Base-by-base conservation (phyloP, 768 basidiomycete genomes). In the Pleurotus salmoneostramineus region DNA sequence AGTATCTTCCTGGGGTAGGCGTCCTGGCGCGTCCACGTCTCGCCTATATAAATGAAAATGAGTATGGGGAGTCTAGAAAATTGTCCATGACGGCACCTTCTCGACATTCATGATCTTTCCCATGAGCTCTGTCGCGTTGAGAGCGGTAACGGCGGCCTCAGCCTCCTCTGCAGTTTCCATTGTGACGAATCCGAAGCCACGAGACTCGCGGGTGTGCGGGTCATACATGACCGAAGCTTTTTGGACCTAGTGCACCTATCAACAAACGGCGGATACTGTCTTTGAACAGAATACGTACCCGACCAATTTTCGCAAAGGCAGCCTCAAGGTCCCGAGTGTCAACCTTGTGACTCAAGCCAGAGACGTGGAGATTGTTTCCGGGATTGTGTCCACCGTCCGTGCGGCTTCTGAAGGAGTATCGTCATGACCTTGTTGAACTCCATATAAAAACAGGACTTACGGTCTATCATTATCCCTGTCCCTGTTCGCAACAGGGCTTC, bases 1-100 rank as follows among this genome's bases (percentile, higher is more conserved):
- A 93, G 81, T 99, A 99, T 55, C 89, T 77, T 31, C 96, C 96
- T 3, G 96, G 96, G 5, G 96, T 99, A 2, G 96, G 91, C 10
- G 93, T 91, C 62, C 93, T 81, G 14, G 93, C 93, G 60, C 93
- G 88, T 57, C 89, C 93, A 63, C 93, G 88, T 51, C 93, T 89
- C 62, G 93, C 93, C 92, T 93, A 57, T 17, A 47, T 11, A 64
- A 60, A 40, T 6, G 50, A 6, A 6, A 50, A 7, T 34, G 11
- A 21, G 15, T 11, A 45, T 31, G 27, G 42, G 58, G 17, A 52
- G 27, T 33, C 51, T n/a, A 0, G 1, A 5, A 4, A 46, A 21
- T 15, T 3, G 6, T 32, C 48, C 36, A 17, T 6, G 37, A 31
- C 67, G 68, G 35, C 51, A 91, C 93, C 80, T 89, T 95, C 76